Percentiles rank a stretch among this genome's conserved stretches.
Evolutionary conservation across 345 rosid genomes (phyloP).

Genomic region (Citrus hindsii): DNA sequence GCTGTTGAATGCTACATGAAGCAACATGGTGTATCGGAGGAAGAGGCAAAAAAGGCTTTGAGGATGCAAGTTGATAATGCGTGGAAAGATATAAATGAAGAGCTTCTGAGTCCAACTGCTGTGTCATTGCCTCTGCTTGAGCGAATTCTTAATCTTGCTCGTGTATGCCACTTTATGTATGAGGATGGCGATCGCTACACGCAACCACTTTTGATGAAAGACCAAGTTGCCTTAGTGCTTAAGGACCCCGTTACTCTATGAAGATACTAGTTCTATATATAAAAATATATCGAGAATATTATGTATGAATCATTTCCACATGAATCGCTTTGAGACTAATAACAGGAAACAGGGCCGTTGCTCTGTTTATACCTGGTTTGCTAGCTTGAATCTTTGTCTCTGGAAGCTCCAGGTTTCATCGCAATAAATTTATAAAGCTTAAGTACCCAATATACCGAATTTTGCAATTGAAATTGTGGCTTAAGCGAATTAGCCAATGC

Average conservation of each 20-base stretch:
- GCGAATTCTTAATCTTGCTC: slow-evolving; percentile 15
- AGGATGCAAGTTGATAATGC: slow-evolving; percentile 4
- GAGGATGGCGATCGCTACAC: slow-evolving; percentile 21
- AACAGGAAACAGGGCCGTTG: no score
- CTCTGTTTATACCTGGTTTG: no score
- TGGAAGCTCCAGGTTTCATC: no score
- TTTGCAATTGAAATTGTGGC: no score
- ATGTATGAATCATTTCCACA: no score
- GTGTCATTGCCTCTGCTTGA: slow-evolving; percentile 4
- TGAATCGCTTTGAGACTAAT: no score
- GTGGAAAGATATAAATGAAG: slow-evolving; percentile 18
- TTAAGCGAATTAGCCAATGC: no score
- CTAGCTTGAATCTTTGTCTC: no score
- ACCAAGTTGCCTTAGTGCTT: background rate
- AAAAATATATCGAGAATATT: no score
- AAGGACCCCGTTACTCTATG: background rate
- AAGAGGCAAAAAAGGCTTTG: background rate
- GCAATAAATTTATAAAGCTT: no score
- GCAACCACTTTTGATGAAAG: slow-evolving; percentile 7
- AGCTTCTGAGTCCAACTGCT: background rate
- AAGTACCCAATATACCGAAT: no score
- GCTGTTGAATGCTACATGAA: background rate
- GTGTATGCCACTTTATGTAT: slow-evolving; percentile 17
- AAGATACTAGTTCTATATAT: background rate
- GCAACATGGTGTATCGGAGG: slow-evolving; percentile 2